Evolutionary conservation across 495 filamentous ascomycete species (phyloP).

Genomic region (Terfezia boudieri): DNA sequence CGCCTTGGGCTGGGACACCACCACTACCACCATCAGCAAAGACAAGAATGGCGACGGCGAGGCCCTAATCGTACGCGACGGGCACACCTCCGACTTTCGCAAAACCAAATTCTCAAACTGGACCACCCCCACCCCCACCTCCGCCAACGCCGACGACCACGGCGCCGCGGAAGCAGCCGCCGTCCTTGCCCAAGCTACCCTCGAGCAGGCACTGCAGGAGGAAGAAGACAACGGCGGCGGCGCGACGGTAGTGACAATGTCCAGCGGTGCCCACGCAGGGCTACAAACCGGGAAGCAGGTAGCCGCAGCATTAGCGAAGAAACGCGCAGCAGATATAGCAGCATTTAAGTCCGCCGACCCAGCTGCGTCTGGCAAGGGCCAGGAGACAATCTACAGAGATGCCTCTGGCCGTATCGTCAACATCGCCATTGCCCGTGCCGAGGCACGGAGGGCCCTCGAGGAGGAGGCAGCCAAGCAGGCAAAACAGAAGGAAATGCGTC

Average conservation of each 20-base stretch:
- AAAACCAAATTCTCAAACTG: constrained; percentile 55
- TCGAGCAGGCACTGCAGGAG: constrained; percentile 34
- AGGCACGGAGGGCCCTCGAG: constrained; percentile 49
- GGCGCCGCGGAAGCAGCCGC: constrained; percentile 33
- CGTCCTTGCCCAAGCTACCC: constrained; percentile 47
- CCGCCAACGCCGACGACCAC: constrained; percentile 32
- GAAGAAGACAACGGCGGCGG: constrained; percentile 21
- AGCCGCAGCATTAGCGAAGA: constrained; percentile 41
- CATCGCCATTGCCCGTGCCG: constrained; percentile 68
- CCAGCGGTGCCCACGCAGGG: constrained; percentile 64
- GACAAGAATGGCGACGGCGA: constrained; percentile 22
- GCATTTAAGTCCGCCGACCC: constrained; percentile 22
- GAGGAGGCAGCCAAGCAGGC: constrained; percentile 43
- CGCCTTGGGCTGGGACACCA: constrained; percentile 40
- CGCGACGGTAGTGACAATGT: constrained; percentile 32
- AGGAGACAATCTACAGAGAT: constrained; percentile 83
- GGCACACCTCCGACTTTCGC: constrained; percentile 45
- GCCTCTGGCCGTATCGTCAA: constrained; percentile 82
- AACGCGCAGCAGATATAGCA: constrained; percentile 27
- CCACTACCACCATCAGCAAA: constrained; percentile 8
- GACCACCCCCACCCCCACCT: constrained; percentile 26
- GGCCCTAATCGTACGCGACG: constrained; percentile 22
- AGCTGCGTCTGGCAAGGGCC: constrained; percentile 20
- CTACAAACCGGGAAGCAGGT: constrained; percentile 65
- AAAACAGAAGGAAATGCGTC: constrained; percentile 38